Percentiles rank a stretch among this genome's conserved stretches.
These are phyloP conservation scores for Falciphora oryzae DNA, from an alignment of 2,329 filamentous ascomycete species.

Conservation along the genomic window DNA sequence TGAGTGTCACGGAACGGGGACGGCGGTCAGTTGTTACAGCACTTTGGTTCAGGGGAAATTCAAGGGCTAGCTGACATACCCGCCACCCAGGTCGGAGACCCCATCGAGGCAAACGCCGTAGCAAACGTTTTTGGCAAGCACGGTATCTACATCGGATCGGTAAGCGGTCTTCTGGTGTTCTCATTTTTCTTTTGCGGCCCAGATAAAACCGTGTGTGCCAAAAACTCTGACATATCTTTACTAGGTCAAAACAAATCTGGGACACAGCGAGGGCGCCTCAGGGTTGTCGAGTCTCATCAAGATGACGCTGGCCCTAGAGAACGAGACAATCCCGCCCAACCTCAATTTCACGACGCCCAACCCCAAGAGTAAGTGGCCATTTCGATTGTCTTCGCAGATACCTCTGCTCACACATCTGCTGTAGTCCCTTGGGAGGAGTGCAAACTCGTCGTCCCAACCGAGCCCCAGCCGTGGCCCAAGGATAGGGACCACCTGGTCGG, in stretches of 20 bases:
- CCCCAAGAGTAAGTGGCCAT: conserved; percentile 18
- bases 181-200: not conserved
- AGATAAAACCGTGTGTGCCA: not conserved
- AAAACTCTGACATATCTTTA: conserved; percentile 2
- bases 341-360: conserved; percentile 29
- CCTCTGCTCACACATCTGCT: not conserved
- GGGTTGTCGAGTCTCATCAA: conserved; percentile 40
- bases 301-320: conserved; percentile 32
- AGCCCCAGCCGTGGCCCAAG: conserved; percentile 26
- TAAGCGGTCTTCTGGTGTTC: conserved; percentile 12
- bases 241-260: conserved; percentile 33
- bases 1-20: conserved; percentile 31
- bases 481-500: conserved; percentile 20
- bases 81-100: conserved; percentile 24
- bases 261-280: conserved; percentile 38
- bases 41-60: no score
- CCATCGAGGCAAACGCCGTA: conserved; percentile 29
- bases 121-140: conserved; percentile 21
- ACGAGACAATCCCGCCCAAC: conserved; percentile 32
- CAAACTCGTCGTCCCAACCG: conserved; percentile 24
- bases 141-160: conserved; percentile 23
- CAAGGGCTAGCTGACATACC: not conserved
- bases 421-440: conserved; percentile 21
- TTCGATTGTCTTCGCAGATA: no score
- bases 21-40: not conserved